Conservation (phyloP, 306 rosid genomes). For the Fagus crenata region DNA sequence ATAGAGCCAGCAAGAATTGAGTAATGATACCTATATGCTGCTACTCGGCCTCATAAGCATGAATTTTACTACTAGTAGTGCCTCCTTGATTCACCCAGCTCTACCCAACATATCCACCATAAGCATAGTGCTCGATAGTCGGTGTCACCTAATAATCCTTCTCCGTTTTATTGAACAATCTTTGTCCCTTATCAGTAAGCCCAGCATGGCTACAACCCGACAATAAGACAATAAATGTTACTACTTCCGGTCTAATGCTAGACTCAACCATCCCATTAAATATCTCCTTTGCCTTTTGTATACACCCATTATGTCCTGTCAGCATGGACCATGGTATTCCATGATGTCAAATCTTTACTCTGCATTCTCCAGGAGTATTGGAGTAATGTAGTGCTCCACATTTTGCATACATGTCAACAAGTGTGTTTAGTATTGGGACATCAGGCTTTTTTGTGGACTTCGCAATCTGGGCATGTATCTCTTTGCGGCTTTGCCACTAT, state of each 20-base stretch:
- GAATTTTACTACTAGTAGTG: constrained; percentile 35
- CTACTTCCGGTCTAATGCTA: constrained; percentile 42
- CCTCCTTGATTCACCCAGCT: constrained; percentile 46
- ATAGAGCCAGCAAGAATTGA: constrained; percentile 49
- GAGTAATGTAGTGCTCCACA: constrained; percentile 56
- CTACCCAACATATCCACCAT: constrained; percentile 55
- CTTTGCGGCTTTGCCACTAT: constrained; percentile 63
- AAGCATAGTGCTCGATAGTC: constrained; percentile 54
- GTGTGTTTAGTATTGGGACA: constrained; percentile 47
- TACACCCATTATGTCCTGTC: constrained; percentile 51
- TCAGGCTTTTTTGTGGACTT: constrained; percentile 53
- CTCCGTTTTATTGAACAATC: constrained; percentile 40
- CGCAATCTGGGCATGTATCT: constrained; percentile 59
- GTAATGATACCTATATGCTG: constrained; percentile 60
- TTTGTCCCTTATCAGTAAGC: constrained; percentile 37
- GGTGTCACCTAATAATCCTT: constrained; percentile 42
- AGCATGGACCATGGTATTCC: constrained; percentile 66
- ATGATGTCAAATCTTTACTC: constrained; percentile 49
- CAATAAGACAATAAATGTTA: constrained; percentile 51
- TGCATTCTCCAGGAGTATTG: constrained; percentile 24
- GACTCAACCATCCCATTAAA: constrained; percentile 43
- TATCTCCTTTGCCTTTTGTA: constrained; percentile 41
- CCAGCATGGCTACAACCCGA: constrained; percentile 66
- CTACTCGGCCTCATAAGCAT: constrained; percentile 62
- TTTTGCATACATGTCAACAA: constrained; percentile 65